These are phyloP conservation scores for Pichia sp. DNA, from an alignment of 1,139 yeast species.

Conservation along the genomic window DNA sequence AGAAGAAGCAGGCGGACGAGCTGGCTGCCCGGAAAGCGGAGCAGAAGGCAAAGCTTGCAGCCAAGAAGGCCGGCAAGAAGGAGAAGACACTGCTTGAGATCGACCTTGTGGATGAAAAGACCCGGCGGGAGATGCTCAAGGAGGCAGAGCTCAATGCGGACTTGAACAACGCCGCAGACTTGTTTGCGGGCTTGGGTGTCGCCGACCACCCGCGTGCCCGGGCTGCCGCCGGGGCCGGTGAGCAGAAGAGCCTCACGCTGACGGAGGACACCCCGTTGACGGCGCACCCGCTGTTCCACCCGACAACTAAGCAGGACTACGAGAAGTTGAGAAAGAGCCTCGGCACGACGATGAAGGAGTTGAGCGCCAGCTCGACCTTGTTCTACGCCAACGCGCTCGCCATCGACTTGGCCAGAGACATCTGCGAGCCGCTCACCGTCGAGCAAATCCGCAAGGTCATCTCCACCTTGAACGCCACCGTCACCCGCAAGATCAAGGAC, in stretches of 20 bases:
- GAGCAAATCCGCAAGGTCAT: conserved; percentile 84
- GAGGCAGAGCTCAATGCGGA: conserved; percentile 82
- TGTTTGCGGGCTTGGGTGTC: conserved; percentile 80
- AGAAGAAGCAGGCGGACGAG: conserved; percentile 29
- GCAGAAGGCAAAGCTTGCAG: conserved; percentile 18
- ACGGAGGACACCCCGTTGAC: conserved; percentile 67
- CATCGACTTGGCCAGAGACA: conserved; percentile 79
- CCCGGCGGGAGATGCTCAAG: conserved; percentile 67
- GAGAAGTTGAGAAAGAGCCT: conserved; percentile 81
- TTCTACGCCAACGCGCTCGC: conserved; percentile 74
- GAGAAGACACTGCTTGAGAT: conserved; percentile 42
- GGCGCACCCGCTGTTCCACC: conserved; percentile 73
- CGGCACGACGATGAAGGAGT: conserved; percentile 58
- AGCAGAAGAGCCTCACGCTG: conserved; percentile 34
- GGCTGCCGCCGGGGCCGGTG: conserved; percentile 31
- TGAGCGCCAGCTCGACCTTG: conserved; percentile 59
- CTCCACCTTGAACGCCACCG: conserved; percentile 74
- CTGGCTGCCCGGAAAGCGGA: conserved; percentile 28
- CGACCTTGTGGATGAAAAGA: conserved; percentile 60
- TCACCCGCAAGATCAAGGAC: conserved; percentile 82
- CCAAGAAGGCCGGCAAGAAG: conserved; percentile 23
- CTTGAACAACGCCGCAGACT: conserved; percentile 86
- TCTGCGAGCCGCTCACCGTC: conserved; percentile 72
- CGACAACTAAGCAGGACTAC: conserved; percentile 74
- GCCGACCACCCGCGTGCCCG: conserved; percentile 70